Conservation (phyloP, 2,329 filamentous ascomycete species). For the Fusarium brevicatenulatum region DNA sequence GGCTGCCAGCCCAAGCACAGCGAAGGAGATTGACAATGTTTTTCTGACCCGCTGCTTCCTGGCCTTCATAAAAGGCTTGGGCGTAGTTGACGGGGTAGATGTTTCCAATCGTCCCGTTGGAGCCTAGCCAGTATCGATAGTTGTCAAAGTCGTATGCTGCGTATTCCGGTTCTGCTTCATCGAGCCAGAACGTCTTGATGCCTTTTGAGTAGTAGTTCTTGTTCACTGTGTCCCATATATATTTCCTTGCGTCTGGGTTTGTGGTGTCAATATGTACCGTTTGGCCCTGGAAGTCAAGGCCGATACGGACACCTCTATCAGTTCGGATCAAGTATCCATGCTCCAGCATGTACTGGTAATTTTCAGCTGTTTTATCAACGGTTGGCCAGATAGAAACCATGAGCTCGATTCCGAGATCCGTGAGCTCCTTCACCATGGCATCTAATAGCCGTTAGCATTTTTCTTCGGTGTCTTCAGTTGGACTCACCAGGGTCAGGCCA, state of each 20-base stretch:
- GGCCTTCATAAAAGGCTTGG: slow-evolving; percentile 68
- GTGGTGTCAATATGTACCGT: slow-evolving; percentile 72
- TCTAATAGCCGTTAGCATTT: slow-evolving; percentile 46
- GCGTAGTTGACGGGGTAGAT: slow-evolving; percentile 69
- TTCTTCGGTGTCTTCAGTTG: no score
- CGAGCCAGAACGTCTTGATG: slow-evolving; percentile 73
- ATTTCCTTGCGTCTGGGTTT: slow-evolving; percentile 66
- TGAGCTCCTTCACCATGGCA: slow-evolving; percentile 71
- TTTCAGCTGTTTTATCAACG: slow-evolving; percentile 67
- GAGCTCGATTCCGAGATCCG: slow-evolving; percentile 67
- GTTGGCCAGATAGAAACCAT: slow-evolving; percentile 79
- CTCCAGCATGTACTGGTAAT: slow-evolving; percentile 70
- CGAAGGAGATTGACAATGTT: slow-evolving; percentile 66
- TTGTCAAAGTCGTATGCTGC: slow-evolving; percentile 73
- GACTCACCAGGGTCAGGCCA: slow-evolving; percentile 70
- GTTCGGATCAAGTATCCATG: slow-evolving; percentile 68
- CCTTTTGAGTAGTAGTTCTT: slow-evolving; percentile 71
- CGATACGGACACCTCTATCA: slow-evolving; percentile 67
- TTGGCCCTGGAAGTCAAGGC: slow-evolving; percentile 68
- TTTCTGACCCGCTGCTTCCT: slow-evolving; percentile 60
- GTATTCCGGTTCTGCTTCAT: slow-evolving; percentile 76
- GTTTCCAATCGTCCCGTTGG: slow-evolving; percentile 61
- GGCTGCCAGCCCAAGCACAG: slow-evolving; percentile 64
- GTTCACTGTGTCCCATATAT: slow-evolving; percentile 68
- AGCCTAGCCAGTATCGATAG: slow-evolving; percentile 57